Percentiles rank a stretch among this genome's conserved stretches.
Conservation (phyloP, 768 basidiomycete genomes). For the Lentinula detonsa region DNA sequence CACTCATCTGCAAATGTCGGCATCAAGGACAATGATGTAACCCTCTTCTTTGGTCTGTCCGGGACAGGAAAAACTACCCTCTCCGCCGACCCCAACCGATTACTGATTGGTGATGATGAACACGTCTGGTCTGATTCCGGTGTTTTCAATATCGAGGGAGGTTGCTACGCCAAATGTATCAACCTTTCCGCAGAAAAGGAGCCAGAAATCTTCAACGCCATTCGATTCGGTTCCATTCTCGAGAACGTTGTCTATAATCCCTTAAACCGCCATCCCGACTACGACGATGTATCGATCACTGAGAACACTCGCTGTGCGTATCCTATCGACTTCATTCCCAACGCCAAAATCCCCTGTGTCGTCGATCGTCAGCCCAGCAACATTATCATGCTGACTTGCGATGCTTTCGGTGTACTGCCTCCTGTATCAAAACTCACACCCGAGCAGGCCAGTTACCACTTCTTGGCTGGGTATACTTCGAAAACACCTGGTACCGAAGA, state of each 20-base stretch:
- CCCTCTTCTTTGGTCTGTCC: constrained; percentile 97
- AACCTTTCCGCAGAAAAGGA: constrained; percentile 97
- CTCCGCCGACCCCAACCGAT: constrained; percentile 90
- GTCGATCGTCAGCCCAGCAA: constrained; percentile 86
- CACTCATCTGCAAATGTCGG: constrained; percentile 99
- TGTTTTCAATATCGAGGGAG: constrained; percentile 99
- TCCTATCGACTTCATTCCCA: constrained; percentile 95
- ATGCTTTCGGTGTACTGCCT: constrained; percentile 96
- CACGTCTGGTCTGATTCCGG: constrained; percentile 99
- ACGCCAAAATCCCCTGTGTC: constrained; percentile 89
- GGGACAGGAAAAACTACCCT: constrained; percentile 99
- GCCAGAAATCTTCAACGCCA: constrained; percentile 95
- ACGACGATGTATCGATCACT: constrained; percentile 94
- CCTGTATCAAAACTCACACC: constrained; percentile 90
- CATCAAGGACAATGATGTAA: constrained; percentile 82
- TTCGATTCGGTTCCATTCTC: constrained; percentile 92
- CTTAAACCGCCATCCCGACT: constrained; percentile 75
- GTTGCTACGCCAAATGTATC: constrained; percentile 98
- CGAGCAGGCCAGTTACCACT: constrained; percentile 96
- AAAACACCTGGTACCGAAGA: constrained; percentile 99
- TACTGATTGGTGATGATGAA: constrained; percentile 97
- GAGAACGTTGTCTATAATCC: constrained; percentile 99
- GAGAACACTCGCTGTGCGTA: constrained; percentile 99
- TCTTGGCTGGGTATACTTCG: constrained; percentile 95
- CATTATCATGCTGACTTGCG: constrained; percentile 96